Percentiles rank a stretch among this genome's conserved stretches.
Evolutionary conservation across 768 basidiomycete species (phyloP).

Genomic region (Dentipellis sp.): DNA sequence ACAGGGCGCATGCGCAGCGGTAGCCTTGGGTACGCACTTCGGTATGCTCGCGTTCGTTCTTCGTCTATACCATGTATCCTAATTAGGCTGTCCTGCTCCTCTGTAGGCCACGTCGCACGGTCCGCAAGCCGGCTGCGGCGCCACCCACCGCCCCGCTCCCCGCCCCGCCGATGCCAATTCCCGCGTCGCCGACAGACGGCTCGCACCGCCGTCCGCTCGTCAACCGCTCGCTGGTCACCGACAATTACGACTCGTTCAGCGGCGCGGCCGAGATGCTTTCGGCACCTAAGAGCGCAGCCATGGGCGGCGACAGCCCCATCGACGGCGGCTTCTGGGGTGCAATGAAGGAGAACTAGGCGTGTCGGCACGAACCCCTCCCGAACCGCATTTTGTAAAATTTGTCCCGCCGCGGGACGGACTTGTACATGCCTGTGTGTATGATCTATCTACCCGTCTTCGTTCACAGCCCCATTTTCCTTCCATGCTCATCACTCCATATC

Average conservation of each 20-base stretch:
- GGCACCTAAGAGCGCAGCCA: neutral
- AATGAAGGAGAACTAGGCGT: neutral
- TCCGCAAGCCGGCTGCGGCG: slow-evolving; percentile 11
- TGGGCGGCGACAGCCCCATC: neutral
- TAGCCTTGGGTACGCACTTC: slow-evolving; percentile 4
- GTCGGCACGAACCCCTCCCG: neutral
- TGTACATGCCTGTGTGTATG: neutral
- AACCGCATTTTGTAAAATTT: no score
- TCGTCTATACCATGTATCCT: neutral
- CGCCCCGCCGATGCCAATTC: neutral
- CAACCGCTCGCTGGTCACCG: slow-evolving; percentile 4
- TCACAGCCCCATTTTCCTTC: no score
- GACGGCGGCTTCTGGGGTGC: neutral
- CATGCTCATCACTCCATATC: no score
- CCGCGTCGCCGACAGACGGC: neutral
- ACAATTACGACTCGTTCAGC: slow-evolving; percentile 3
- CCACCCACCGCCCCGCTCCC: slow-evolving; percentile 11
- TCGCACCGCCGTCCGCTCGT: slow-evolving; percentile 6
- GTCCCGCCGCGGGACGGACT: neutral
- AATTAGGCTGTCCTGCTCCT: neutral
- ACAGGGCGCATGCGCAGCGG: slow-evolving; percentile 9
- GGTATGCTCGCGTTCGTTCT: slow-evolving; percentile 2
- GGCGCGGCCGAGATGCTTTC: neutral
- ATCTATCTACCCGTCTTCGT: neutral
- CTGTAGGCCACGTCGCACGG: slow-evolving; percentile 8